Percentiles rank a stretch among this genome's conserved stretches.
These are phyloP conservation scores for Cystofilobasidium capitatum DNA, from an alignment of 768 basidiomycete species.

Conservation along the genomic window DNA sequence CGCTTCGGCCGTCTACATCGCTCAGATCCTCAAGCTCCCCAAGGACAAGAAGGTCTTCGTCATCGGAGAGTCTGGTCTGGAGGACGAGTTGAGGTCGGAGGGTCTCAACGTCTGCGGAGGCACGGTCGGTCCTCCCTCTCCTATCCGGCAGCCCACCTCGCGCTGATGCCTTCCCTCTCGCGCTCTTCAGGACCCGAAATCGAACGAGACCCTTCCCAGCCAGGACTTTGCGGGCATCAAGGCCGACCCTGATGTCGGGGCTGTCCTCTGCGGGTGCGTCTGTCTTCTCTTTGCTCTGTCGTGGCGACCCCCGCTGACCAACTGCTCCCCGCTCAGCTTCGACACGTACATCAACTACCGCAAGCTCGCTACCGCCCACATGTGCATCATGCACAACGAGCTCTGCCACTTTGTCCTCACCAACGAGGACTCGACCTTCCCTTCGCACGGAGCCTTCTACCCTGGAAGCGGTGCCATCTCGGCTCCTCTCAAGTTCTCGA, in stretches of 20 bases:
- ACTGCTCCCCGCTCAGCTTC: neutral
- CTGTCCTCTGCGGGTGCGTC: slow-evolving; percentile 91
- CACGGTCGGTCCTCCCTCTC: slow-evolving; percentile 50
- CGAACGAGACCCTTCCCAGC: slow-evolving; percentile 67
- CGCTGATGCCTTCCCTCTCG: slow-evolving; percentile 2
- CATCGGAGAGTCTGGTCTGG: slow-evolving; percentile 80
- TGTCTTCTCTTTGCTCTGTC: slow-evolving; percentile 27
- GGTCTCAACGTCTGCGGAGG: slow-evolving; percentile 73
- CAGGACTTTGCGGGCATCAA: slow-evolving; percentile 51
- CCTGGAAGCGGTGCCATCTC: slow-evolving; percentile 78
- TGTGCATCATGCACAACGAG: slow-evolving; percentile 69
- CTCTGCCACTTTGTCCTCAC: slow-evolving; percentile 79
- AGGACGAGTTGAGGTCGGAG: slow-evolving; percentile 84
- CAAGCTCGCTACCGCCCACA: slow-evolving; percentile 84
- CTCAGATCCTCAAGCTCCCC: slow-evolving; percentile 76
- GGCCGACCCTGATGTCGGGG: slow-evolving; percentile 66
- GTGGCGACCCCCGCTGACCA: neutral
- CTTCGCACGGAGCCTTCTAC: slow-evolving; percentile 56
- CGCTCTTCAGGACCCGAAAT: slow-evolving; percentile 60
- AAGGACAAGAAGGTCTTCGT: slow-evolving; percentile 92
- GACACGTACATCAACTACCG: slow-evolving; percentile 53
- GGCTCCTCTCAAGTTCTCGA: slow-evolving; percentile 66
- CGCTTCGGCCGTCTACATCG: slow-evolving; percentile 71
- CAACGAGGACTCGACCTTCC: slow-evolving; percentile 88
- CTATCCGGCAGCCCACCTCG: neutral